These are phyloP conservation scores for Rhynchosporium secalis DNA, from an alignment of 2,329 filamentous ascomycete species.

Conservation along the genomic window DNA sequence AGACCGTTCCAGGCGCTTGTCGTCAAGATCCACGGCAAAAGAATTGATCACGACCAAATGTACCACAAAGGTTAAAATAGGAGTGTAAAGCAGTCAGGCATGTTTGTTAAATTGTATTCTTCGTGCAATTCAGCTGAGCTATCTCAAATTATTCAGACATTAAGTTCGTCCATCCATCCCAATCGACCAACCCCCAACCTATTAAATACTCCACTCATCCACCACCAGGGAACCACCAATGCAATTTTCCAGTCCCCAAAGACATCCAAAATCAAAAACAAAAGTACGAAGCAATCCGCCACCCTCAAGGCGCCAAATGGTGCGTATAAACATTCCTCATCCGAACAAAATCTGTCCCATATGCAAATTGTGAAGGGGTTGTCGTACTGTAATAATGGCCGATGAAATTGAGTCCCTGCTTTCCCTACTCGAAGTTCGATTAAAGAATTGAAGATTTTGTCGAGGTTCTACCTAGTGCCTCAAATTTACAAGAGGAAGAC, in stretches of 20 bases:
- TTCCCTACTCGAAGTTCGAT: constrained; percentile 10
- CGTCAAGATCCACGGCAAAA: too few species aligned
- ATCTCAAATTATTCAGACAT: background rate
- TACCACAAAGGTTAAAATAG: too few species aligned
- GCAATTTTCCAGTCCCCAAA: background rate
- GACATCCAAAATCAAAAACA: background rate
- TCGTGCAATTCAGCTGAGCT: too few species aligned
- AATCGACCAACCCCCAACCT: background rate
- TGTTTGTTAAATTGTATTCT: too few species aligned
- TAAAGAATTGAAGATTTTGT: constrained; percentile 9
- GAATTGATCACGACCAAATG: too few species aligned
- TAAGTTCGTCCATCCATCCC: background rate
- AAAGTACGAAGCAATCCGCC: background rate
- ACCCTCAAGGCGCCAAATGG: background rate
- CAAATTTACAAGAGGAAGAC: constrained; percentile 26
- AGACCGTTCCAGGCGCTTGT: too few species aligned
- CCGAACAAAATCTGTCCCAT: background rate
- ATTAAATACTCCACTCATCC: background rate
- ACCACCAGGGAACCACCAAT: constrained; percentile 1
- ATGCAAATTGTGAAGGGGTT: constrained; percentile 2
- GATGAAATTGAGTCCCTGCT: background rate
- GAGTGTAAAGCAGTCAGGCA: too few species aligned
- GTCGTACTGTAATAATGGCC: constrained; percentile 6
- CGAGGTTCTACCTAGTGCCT: background rate
- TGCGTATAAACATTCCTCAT: background rate